Conservation (phyloP, 768 basidiomycete species). For the Hortiboletus campestris region DNA sequence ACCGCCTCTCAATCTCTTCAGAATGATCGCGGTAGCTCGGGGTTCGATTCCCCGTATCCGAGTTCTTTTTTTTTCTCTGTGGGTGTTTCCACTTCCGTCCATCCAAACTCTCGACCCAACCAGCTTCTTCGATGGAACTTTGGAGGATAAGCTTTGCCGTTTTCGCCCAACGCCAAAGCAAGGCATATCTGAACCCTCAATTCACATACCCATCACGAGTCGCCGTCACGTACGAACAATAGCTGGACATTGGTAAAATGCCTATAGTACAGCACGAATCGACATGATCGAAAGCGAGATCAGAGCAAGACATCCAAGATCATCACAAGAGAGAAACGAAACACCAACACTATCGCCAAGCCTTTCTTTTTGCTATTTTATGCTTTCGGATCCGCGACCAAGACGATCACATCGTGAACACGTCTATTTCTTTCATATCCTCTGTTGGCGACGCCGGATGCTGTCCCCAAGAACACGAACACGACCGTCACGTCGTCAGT, state of each 20-base stretch:
- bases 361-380: not conserved
- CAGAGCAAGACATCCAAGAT: not conserved
- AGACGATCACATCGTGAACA: slow-evolving; percentile 29
- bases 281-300: not conserved
- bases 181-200: too few relatives aligned
- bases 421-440: slow-evolving; percentile 34
- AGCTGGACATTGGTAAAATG: too few relatives aligned
- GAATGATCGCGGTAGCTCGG: slow-evolving; percentile 38
- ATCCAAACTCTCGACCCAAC: too few relatives aligned
- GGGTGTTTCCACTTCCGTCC: too few relatives aligned
- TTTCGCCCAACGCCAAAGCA: too few relatives aligned
- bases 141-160: too few relatives aligned
- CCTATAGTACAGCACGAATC: too few relatives aligned
- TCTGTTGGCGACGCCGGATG: slow-evolving; percentile 28
- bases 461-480: not conserved
- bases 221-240: too few relatives aligned
- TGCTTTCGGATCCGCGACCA: too few relatives aligned
- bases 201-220: too few relatives aligned
- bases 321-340: not conserved
- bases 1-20: slow-evolving; percentile 47
- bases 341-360: not conserved
- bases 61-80: slow-evolving; percentile 1
- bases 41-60: slow-evolving; percentile 36
- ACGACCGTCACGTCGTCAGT: not conserved
- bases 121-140: too few relatives aligned